Conservation (phyloP, 2,329 filamentous ascomycete genomes). For the Coniochaeta ligniaria region DNA sequence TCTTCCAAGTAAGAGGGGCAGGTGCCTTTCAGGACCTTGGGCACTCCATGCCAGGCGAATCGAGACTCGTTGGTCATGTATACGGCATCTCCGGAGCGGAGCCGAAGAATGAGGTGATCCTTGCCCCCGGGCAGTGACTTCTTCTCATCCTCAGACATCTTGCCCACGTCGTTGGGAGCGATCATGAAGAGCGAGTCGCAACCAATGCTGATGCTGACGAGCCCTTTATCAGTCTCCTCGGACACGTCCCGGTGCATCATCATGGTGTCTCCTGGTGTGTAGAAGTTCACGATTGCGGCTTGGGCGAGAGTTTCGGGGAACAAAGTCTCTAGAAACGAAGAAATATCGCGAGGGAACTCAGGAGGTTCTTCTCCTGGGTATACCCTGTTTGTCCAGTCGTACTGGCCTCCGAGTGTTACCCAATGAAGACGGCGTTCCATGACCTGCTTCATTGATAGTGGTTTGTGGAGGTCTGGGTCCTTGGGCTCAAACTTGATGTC, state of each 20-base stretch:
- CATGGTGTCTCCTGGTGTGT: constrained; percentile 83
- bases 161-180: constrained; percentile 47
- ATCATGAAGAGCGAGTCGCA: constrained; percentile 88
- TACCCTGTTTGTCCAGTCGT: constrained; percentile 85
- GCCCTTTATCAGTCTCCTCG: constrained; percentile 68
- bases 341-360: constrained; percentile 67
- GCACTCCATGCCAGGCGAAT: constrained; percentile 93
- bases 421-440: constrained; percentile 80
- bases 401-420: constrained; percentile 92
- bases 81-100: constrained; percentile 81
- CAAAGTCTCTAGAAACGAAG: constrained; percentile 55
- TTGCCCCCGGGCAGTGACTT: constrained; percentile 24
- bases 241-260: constrained; percentile 92
- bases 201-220: constrained; percentile 82
- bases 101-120: constrained; percentile 51
- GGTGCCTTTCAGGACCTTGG: constrained; percentile 72
- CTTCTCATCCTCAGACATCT: constrained; percentile 18
- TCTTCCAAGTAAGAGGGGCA: constrained; percentile 68
- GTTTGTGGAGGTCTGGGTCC: constrained; percentile 66
- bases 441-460: constrained; percentile 61
- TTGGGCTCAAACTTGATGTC: constrained; percentile 58
- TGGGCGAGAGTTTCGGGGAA: constrained; percentile 76
- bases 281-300: constrained; percentile 91
- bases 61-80: constrained; percentile 79
- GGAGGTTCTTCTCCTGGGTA: constrained; percentile 68